A percentile compares a stretch with the other conserved stretches of the same genome.
Evolutionary conservation across 208 protist genomes (phyloP).

Genomic region (Herpetomonas tarakana): DNA sequence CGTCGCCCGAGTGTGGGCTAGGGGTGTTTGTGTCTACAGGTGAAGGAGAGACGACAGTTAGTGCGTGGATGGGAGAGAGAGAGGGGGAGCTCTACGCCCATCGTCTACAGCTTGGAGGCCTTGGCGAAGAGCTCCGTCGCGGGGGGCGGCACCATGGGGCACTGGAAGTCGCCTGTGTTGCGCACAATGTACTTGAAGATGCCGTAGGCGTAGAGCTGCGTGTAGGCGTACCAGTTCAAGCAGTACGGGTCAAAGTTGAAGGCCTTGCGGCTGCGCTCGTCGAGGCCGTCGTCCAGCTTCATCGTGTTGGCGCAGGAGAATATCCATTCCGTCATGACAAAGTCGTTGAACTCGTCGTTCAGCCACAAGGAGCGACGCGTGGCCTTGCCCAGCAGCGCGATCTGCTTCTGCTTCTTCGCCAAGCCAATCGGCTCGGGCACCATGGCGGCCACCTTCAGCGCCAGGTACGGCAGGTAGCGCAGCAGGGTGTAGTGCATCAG

Average conservation of each 20-base stretch:
- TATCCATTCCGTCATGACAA: conserved; percentile 58
- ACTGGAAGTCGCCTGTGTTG: conserved; percentile 33
- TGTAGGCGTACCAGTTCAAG: conserved; percentile 75
- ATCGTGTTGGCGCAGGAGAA: conserved; percentile 40
- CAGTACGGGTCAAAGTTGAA: conserved; percentile 61
- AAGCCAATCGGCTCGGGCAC: conserved; percentile 60
- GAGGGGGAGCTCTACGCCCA: too few species aligned
- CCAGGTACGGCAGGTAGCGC: conserved; percentile 63
- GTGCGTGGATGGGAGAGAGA: too few species aligned
- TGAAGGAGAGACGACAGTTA: too few species aligned
- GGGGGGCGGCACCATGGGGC: conserved; percentile 26
- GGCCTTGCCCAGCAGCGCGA: conserved; percentile 47
- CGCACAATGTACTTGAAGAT: conserved; percentile 69
- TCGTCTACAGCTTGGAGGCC: conserved; percentile 54
- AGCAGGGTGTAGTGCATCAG: conserved; percentile 37
- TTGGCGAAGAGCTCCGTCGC: conserved; percentile 48
- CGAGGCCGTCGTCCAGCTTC: conserved; percentile 51
- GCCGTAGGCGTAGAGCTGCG: conserved; percentile 66
- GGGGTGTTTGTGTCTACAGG: too few species aligned
- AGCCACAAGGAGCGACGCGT: conserved; percentile 49
- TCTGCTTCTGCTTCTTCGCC: conserved; percentile 34
- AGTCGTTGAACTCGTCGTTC: conserved; percentile 65
- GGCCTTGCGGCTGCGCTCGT: conserved; percentile 23
- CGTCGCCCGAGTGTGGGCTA: too few species aligned
- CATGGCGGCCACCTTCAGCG: conserved; percentile 24